phyloP scores from a whole-genome alignment of 2,329 filamentous ascomycete genomes.

The Helminthosporium solani region DNA sequence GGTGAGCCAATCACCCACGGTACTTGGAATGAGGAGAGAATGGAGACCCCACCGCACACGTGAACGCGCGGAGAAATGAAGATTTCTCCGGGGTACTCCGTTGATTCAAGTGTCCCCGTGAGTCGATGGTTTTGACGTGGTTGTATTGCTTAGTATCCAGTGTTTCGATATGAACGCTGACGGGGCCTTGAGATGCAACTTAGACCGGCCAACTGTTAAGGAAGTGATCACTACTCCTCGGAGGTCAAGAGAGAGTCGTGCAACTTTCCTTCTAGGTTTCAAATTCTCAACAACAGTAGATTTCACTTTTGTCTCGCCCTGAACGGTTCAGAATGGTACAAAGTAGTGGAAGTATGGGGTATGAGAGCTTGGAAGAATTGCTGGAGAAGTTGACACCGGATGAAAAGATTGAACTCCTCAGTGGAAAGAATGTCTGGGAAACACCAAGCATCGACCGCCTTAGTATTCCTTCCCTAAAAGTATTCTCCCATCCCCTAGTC shows the following conservation, averaged over 20 bases:
- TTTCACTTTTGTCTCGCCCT: too few relatives aligned
- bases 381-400: slow-evolving; percentile 11
- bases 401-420: slow-evolving; percentile 11
- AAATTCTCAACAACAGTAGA: neutral
- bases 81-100: slow-evolving; percentile 15
- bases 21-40: too few relatives aligned
- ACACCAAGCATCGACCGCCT: slow-evolving; percentile 9
- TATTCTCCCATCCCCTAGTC: neutral
- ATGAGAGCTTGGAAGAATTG: neutral
- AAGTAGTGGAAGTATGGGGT: neutral
- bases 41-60: too few relatives aligned
- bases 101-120: too few relatives aligned
- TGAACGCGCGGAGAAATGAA: slow-evolving; percentile 1
- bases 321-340: neutral
- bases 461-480: slow-evolving; percentile 14
- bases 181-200: too few relatives aligned
- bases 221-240: too few relatives aligned
- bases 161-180: too few relatives aligned
- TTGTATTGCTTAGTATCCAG: too few relatives aligned
- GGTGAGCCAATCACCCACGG: too few relatives aligned
- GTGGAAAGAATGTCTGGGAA: slow-evolving; percentile 16
- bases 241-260: too few relatives aligned
- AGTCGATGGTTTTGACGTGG: too few relatives aligned
- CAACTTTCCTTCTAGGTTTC: neutral
- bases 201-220: too few relatives aligned